Percentiles rank a stretch among this genome's conserved stretches.
phyloP scores from a whole-genome alignment of 805 yeast species.

The Zygoascus flipseniorum region DNA sequence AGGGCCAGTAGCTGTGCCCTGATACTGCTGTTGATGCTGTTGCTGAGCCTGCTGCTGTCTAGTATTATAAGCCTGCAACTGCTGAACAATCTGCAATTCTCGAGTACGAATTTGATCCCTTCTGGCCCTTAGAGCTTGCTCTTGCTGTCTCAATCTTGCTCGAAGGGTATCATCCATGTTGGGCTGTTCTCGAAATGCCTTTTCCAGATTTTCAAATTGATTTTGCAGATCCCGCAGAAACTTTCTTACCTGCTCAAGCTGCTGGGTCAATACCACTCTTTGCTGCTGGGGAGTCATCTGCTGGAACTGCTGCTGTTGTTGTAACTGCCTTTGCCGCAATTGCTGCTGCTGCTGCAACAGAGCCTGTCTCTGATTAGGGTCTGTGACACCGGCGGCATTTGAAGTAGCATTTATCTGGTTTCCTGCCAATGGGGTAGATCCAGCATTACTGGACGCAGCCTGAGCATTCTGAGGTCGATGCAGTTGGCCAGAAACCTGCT shows the following conservation, averaged over 20 bases:
- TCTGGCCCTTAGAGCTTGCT: slow-evolving; percentile 13
- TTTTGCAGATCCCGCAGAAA: slow-evolving; percentile 12
- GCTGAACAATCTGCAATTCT: slow-evolving; percentile 18
- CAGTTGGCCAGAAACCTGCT: slow-evolving; percentile 8
- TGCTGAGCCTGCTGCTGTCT: slow-evolving; percentile 11
- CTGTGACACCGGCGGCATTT: background rate
- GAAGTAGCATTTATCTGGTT: background rate
- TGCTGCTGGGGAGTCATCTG: slow-evolving; percentile 5
- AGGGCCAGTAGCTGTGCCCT: slow-evolving; percentile 1
- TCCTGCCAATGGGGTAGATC: slow-evolving; percentile 11
- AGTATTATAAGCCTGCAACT: slow-evolving; percentile 4
- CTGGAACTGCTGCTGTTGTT: slow-evolving; percentile 14
- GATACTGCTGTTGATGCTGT: slow-evolving; percentile 12
- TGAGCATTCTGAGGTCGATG: slow-evolving; percentile 5
- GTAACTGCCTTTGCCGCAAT: slow-evolving; percentile 8
- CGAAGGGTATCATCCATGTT: slow-evolving; percentile 12
- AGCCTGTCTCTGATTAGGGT: slow-evolving; percentile 6
- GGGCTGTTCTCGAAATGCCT: slow-evolving; percentile 13
- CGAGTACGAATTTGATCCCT: slow-evolving; percentile 15
- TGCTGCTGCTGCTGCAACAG: slow-evolving; percentile 10
- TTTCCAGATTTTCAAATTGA: slow-evolving; percentile 13
- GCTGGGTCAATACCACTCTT: slow-evolving; percentile 4
- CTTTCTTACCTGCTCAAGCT: slow-evolving; percentile 14
- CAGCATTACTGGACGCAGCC: slow-evolving; percentile 1
- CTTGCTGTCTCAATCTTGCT: slow-evolving; percentile 16